Base-by-base conservation (phyloP, 805 yeast species). In the Torulaspora indica region DNA sequence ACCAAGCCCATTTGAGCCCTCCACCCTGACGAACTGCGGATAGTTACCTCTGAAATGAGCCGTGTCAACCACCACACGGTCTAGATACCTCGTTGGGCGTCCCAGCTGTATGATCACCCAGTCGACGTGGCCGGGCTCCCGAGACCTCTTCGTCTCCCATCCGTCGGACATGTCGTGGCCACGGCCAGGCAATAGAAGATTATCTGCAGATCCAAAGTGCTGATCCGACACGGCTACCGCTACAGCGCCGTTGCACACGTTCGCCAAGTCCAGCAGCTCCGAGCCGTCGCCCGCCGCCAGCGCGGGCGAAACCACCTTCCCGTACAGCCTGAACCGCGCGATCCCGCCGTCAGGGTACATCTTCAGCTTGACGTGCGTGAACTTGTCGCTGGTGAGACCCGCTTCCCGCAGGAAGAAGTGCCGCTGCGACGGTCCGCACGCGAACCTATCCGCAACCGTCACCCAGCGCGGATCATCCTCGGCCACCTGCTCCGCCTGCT, bases 301-400 rank as follows among this genome's bases (percentile, higher is more conserved):
- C 23, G 20, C 27, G 1, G 60, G 60, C n/a, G 96, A 89, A 6
- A 78, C 71, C 8, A 90, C 96, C 31, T 75, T 70, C 15, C 98
- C 98, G 62, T 84, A 91, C 38, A 88, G 73, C 62, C 96, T 77
- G 73, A 91, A 90, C 52, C 98, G 77, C 8, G 97, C 96, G 67
- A 91, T 90, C 22, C 98, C 98, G 42, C 98, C 98, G 64, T 91
- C 98, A 20, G 98, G 98, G 67, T 84, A 91, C 96, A 88, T 89
- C 69, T 81, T 81, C 61, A 91, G 74, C 56, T 90, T 77, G 31
- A 82, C 83, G 61, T 88, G 93, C 24, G 93, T 85, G 69, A 77
- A 91, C 30, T 75, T 74, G 32, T 72, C 65, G 3, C 65, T 64
- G n/a, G 96, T 86, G 41, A 80, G 60, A 1, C 67, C 66, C 2